phyloP scores from a whole-genome alignment of 768 basidiomycete genomes.

The Podaxis sp. region DNA sequence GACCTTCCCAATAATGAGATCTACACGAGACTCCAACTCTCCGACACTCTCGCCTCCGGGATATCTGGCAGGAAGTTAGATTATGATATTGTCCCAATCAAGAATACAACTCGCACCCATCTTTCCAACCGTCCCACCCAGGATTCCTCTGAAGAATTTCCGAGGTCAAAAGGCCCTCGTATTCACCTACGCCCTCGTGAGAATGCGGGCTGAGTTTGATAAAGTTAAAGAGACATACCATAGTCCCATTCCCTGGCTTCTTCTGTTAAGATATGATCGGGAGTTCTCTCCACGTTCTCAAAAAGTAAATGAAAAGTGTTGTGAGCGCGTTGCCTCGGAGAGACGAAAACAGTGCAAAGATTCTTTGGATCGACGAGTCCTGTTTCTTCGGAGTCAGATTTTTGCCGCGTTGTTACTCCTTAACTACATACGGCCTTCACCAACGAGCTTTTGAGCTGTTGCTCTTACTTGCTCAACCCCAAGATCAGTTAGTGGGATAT shows the following conservation, averaged over 20 bases:
- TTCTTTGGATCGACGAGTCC: conserved; percentile 79
- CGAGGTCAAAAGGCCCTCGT: conserved; percentile 79
- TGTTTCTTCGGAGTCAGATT: conserved; percentile 25
- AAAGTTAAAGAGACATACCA: conserved; percentile 29
- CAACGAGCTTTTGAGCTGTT: conserved; percentile 67
- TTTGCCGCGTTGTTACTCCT: neutral
- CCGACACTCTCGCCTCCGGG: conserved; percentile 84
- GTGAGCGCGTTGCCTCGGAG: conserved; percentile 85
- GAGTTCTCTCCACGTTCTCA: conserved; percentile 37
- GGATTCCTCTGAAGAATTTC: conserved; percentile 68
- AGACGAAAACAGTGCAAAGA: conserved; percentile 73
- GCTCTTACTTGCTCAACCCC: conserved; percentile 73
- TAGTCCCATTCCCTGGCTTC: conserved; percentile 88
- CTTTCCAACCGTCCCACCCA: conserved; percentile 82
- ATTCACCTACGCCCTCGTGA: conserved; percentile 53
- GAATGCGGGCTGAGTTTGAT: neutral
- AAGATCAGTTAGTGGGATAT: conserved; percentile 81
- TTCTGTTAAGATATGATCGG: conserved; percentile 61
- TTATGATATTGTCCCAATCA: neutral
- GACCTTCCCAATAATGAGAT: conserved; percentile 71
- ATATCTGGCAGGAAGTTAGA: conserved; percentile 50
- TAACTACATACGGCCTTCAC: conserved; percentile 65
- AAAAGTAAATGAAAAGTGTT: conserved; percentile 85
- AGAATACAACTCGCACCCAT: conserved; percentile 53
- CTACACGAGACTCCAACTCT: conserved; percentile 80